A percentile compares a stretch with the other conserved stretches of the same genome.
phyloP scores from a whole-genome alignment of 208 protist genomes.

The Acanthamoeba royreba region DNA sequence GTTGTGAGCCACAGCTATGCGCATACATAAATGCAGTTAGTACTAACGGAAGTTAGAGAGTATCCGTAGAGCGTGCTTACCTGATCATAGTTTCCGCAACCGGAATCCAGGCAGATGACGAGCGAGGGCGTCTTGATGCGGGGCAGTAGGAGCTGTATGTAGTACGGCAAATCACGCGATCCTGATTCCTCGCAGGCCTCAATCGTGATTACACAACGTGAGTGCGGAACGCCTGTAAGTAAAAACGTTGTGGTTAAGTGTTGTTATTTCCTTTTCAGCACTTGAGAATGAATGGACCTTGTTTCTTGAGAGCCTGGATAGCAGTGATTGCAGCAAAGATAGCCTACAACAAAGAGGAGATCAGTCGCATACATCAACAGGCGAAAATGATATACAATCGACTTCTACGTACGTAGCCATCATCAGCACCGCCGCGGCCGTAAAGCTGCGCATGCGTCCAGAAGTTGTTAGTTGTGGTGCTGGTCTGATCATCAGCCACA shows the following conservation, averaged over 20 bases:
- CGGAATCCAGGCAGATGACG: conserved; percentile 93
- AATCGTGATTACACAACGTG: conserved; percentile 59
- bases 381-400: neutral
- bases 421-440: conserved; percentile 65
- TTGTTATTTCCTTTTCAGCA: neutral
- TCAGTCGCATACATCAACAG: neutral
- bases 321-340: conserved; percentile 61
- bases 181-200: conserved; percentile 66
- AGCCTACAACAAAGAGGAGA: neutral
- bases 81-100: conserved; percentile 91
- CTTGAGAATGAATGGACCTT: neutral
- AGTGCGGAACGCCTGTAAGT: conserved; percentile 54
- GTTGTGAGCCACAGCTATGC: conserved; percentile 87
- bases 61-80: neutral
- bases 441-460: conserved; percentile 43
- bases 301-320: conserved; percentile 59
- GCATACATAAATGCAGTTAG: neutral
- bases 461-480: neutral
- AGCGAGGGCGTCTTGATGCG: conserved; percentile 65
- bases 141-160: conserved; percentile 42
- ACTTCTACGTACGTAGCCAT: conserved; percentile 57
- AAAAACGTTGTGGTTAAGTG: neutral
- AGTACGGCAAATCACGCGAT: conserved; percentile 58
- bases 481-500: neutral
- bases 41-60: neutral